Base-by-base conservation (phyloP, 345 rosid species). In the Pugionium dolabratum region DNA sequence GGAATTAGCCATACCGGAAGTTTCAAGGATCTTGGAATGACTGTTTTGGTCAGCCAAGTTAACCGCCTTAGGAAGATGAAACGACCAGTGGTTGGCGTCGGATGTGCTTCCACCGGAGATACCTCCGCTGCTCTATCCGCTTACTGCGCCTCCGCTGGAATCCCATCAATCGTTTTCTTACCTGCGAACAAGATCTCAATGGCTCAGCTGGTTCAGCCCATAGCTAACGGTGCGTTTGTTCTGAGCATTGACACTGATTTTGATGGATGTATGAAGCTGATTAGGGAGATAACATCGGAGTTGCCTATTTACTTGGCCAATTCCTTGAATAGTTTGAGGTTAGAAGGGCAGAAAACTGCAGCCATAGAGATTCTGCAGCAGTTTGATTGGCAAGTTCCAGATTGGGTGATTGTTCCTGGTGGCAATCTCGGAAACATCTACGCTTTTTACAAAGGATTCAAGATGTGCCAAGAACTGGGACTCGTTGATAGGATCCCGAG, bases 321-420 rank as follows among this genome's bases (percentile, higher is more conserved):
- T 72, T 88, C 96, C 0, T 66, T 91, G 72, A 91, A 88, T 66
- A 86, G 94, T 68, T 78, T 91, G 59, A 84, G 98, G 64, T 75
- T 91, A 1, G 98, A 91, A 78, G 96, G 98, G 43, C 98, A 91
- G 56, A 88, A 91, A 47, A 91, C 96, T 4, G 96, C 96, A 28
- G 97, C 96, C 0, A 84, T 91, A 1, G 96, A 91, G 83, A 91
- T 91, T 55, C 59, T 91, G 74, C 97, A 91, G 85, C 97, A 91
- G 78, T 88, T 88, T 59, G 86, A 91, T 50, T 91, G 98, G 96
- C 81, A 85, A 67, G 96, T 91, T 46, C 98, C 98, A 0, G 95
- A 91, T 65, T 91, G 98, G 98, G 96, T 91, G 31, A 85, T 91
- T 9, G 87, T 91, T 47, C 98, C 96, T 0, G 98, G 98, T 40